Evolutionary conservation across 73 alveolate genomes (phyloP).

Genomic region (Paramecium pentaurelia): DNA sequence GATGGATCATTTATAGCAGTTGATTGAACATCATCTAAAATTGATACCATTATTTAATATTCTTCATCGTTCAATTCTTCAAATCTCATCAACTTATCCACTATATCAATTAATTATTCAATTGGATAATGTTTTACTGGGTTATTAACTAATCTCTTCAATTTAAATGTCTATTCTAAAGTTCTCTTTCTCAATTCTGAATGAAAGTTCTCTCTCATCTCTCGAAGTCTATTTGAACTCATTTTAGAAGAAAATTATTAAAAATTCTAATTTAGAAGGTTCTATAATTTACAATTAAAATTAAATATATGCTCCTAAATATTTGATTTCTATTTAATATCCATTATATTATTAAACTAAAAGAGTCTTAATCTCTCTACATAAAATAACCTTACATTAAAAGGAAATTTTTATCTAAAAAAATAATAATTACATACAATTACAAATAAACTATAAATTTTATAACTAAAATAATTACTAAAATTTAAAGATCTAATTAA

Average conservation of each 20-base stretch:
- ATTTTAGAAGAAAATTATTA: background rate
- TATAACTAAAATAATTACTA: no score
- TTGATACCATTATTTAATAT: background rate
- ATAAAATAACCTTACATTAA: no score
- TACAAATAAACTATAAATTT: no score
- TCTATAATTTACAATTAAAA: background rate
- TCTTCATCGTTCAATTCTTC: background rate
- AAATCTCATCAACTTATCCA: background rate
- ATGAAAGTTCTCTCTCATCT: constrained; percentile 19
- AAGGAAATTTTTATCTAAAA: no score
- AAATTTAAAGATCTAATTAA: no score
- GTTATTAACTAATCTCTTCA: background rate
- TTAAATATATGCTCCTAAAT: background rate
- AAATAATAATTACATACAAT: no score
- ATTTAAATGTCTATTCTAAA: background rate
- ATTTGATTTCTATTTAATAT: background rate
- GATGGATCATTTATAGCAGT: background rate
- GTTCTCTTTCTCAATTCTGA: background rate
- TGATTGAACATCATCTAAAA: background rate
- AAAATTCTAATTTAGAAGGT: background rate
- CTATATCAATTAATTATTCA: constrained; percentile 8
- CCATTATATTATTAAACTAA: background rate
- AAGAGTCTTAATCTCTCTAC: no score
- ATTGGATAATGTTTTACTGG: background rate
- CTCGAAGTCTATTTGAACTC: background rate